Percentiles rank a stretch among this genome's conserved stretches.
Evolutionary conservation across 2,329 filamentous ascomycete species (phyloP).

Genomic region (Beauveria brongniartii): DNA sequence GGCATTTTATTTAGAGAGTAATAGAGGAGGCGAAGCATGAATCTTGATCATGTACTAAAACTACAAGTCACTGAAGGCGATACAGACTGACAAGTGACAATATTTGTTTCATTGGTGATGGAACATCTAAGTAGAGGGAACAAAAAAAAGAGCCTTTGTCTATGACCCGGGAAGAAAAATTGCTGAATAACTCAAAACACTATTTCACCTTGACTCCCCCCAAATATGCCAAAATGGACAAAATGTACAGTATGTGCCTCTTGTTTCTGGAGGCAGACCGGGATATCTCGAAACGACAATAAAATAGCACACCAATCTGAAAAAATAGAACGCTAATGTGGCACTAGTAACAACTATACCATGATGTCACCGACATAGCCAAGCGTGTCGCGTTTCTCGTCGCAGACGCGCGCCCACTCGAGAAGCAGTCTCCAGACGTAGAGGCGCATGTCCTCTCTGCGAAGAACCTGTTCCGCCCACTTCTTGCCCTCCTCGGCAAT

Average conservation of each 20-base stretch:
- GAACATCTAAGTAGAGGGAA: no score
- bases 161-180: no score
- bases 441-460: slow-evolving; percentile 58
- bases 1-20: neutral
- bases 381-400: slow-evolving; percentile 34
- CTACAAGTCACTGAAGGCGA: no score
- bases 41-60: neutral
- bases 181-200: neutral
- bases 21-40: neutral
- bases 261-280: neutral
- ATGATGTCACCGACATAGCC: slow-evolving; percentile 36
- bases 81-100: no score
- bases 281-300: neutral
- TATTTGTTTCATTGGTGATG: no score
- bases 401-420: slow-evolving; percentile 46
- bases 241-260: neutral
- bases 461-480: slow-evolving; percentile 55
- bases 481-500: slow-evolving; percentile 52
- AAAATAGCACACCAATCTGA: neutral
- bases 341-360: neutral
- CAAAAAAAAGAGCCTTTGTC: no score
- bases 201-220: no score
- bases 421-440: slow-evolving; percentile 56
- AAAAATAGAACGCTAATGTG: neutral
- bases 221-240: neutral